These are phyloP conservation scores for Endothia cerciana DNA, from an alignment of 2,329 filamentous ascomycete species.

Conservation along the genomic window DNA sequence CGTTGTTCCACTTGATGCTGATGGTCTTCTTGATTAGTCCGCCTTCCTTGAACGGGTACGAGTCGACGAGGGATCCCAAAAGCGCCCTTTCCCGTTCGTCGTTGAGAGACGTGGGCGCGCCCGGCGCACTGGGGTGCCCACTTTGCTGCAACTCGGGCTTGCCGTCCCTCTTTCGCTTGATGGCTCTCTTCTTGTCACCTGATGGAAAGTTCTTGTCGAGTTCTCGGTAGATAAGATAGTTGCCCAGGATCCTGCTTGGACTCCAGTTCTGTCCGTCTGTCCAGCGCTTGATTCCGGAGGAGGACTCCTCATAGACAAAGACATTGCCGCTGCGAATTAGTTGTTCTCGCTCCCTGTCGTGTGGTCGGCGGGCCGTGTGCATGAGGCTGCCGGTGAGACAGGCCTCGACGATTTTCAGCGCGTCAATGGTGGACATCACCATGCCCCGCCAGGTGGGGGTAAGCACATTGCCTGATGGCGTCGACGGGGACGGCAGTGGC, in stretches of 20 bases:
- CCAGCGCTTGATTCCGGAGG: slow-evolving; percentile 92
- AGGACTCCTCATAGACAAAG: slow-evolving; percentile 90
- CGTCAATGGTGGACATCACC: slow-evolving; percentile 72
- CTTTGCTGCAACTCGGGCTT: slow-evolving; percentile 37
- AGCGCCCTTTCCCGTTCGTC: slow-evolving; percentile 48
- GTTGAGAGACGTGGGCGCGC: slow-evolving; percentile 21
- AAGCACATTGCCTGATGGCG: slow-evolving; percentile 23
- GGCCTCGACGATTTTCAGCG: slow-evolving; percentile 78
- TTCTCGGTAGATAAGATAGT: slow-evolving; percentile 85
- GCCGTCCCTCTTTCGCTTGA: slow-evolving; percentile 65
- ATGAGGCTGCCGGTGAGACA: slow-evolving; percentile 71
- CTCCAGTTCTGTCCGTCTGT: slow-evolving; percentile 92
- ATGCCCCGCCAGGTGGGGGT: slow-evolving; percentile 64
- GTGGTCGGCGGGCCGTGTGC: slow-evolving; percentile 81
- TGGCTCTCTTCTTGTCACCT: slow-evolving; percentile 82
- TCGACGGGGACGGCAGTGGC: slow-evolving; percentile 52
- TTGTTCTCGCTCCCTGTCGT: slow-evolving; percentile 77
- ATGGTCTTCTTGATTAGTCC: slow-evolving; percentile 94
- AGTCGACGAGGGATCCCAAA: slow-evolving; percentile 85
- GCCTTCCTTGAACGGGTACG: slow-evolving; percentile 81
- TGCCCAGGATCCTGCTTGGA: slow-evolving; percentile 81
- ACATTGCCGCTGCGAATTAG: slow-evolving; percentile 84
- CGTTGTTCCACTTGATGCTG: slow-evolving; percentile 73
- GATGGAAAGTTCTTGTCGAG: slow-evolving; percentile 77
- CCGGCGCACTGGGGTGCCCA: slow-evolving; percentile 33